phyloP scores from a whole-genome alignment of 140 eudicot species.

The Ambrosia hybrid region DNA sequence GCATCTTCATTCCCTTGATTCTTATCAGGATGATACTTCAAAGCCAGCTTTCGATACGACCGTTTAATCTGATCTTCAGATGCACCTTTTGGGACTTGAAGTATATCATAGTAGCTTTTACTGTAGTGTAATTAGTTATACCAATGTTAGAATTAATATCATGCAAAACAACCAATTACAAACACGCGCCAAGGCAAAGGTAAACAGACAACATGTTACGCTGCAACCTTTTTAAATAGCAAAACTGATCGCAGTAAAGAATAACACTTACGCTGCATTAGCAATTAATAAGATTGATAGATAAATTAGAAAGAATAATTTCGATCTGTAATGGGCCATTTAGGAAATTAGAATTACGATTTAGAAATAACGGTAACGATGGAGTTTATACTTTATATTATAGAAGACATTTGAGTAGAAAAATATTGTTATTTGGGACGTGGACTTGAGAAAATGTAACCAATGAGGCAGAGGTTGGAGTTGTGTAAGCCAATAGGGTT shows the following conservation, averaged over 20 bases:
- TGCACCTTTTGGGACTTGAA: conserved; percentile 89
- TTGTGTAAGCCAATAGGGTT: conserved; percentile 34
- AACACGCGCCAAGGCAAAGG: no score
- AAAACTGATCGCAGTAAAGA: no score
- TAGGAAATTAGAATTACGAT: conserved; percentile 19
- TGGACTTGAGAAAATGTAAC: conserved; percentile 44
- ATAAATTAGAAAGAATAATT: conserved; percentile 46
- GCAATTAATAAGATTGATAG: conserved; percentile 48
- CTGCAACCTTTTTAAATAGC: no score
- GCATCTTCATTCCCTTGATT: conserved; percentile 98
- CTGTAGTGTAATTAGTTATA: conserved; percentile 36
- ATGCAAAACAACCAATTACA: no score
- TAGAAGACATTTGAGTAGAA: not conserved
- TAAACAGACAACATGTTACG: no score
- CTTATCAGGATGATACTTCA: conserved; percentile 98
- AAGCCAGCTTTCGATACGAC: conserved; percentile 86
- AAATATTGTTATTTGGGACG: conserved; percentile 38
- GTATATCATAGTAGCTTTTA: conserved; percentile 86
- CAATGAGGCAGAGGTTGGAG: conserved; percentile 54
- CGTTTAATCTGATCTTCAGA: conserved; percentile 92
- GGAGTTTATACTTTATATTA: conserved; percentile 9
- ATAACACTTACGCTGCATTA: conserved; percentile 73
- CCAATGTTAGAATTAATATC: not conserved
- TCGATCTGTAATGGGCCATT: conserved; percentile 77
- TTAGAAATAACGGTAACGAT: conserved; percentile 16